Base-by-base conservation (phyloP, 2,329 filamentous ascomycete genomes). In the Cladosporium sp. region DNA sequence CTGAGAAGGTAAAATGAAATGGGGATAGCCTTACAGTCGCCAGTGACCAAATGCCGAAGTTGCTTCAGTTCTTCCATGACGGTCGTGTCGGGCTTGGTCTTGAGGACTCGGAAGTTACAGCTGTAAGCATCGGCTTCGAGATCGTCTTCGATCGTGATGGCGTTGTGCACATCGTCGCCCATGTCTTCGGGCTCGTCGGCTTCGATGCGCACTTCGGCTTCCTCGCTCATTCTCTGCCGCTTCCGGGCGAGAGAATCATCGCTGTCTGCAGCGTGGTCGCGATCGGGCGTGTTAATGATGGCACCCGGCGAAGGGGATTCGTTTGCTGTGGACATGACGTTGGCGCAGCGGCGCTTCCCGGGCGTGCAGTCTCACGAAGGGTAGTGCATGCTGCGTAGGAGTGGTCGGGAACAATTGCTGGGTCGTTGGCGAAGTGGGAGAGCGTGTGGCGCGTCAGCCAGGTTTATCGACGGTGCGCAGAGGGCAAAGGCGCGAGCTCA, bases 181-280 rank as follows among this genome's bases (percentile, higher is more conserved):
- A 74, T 70, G 65, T 76, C 72, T 57, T 75, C 72, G 39, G 66
- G 71, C 45, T 70, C 65, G 39, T 72, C 62, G 49, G 64, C 63
- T 61, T 67, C 63, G 58, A 70, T 63, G 36, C 64, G 45, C 19
- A 67, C 61, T 19, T 62, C 60, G 24, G 20, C 22, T 24, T 70
- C 75, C 64, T 73, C 72, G 64, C 74, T 77, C 52, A 73, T 59
- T 57, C 72, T 67, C 59, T 74, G 76, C 65, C 76, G 74, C 70
- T 79, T 79, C 66, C 76, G 74, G 32, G 74, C 73, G 57, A 74
- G 70, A 35, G 74, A 74, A 52, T 72, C 68, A 65, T 77, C 72
- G 56, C 73, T 73, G 69, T 78, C 75, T 65, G 74, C 75, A 59
- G 72, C 71, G 58, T 72, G 70, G 62, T 78, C 73, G 67, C 76